Percentiles rank a stretch among this genome's conserved stretches.
Conservation (phyloP, 192 early-diverging fungal species). For the Lobosporangium transversale region DNA sequence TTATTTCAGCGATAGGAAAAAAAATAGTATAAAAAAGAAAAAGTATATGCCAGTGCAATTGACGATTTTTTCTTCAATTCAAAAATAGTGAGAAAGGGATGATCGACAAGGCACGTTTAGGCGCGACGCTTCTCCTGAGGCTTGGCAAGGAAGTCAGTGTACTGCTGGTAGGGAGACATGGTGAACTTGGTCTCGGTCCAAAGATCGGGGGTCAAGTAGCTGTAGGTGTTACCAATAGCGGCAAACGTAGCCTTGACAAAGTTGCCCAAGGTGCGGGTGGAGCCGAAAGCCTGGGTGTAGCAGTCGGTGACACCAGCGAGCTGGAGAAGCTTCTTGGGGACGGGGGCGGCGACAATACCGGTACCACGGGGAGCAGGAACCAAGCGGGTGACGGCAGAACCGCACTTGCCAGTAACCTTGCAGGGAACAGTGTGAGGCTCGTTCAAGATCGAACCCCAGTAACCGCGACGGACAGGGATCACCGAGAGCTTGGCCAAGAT, state of each 20-base stretch:
- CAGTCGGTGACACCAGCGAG: conserved; percentile 97
- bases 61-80: conserved; percentile 4
- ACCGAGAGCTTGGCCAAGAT: conserved; percentile 98
- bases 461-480: conserved; percentile 98
- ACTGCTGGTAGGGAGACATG: conserved; percentile 92
- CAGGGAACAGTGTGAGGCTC: conserved; percentile 97
- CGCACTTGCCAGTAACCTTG: conserved; percentile 98
- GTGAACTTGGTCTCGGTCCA: conserved; percentile 92
- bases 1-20: conserved; percentile 23
- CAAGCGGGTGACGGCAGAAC: conserved; percentile 91
- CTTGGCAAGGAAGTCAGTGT: conserved; percentile 79
- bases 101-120: conserved; percentile 25
- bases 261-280: conserved; percentile 99
- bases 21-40: conserved; percentile 33
- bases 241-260: conserved; percentile 99
- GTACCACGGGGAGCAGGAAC: conserved; percentile 99
- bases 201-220: conserved; percentile 96
- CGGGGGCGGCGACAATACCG: conserved; percentile 96
- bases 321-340: conserved; percentile 97
- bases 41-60: conserved; percentile 14
- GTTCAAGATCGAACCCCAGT: conserved; percentile 97
- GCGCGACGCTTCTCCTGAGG: conserved; percentile 55
- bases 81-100: conserved; percentile 13
- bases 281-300: conserved; percentile 96
- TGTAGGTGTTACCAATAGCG: conserved; percentile 97